Base-by-base conservation (phyloP, 495 filamentous ascomycete species). In the Tetracladium setigerum region DNA sequence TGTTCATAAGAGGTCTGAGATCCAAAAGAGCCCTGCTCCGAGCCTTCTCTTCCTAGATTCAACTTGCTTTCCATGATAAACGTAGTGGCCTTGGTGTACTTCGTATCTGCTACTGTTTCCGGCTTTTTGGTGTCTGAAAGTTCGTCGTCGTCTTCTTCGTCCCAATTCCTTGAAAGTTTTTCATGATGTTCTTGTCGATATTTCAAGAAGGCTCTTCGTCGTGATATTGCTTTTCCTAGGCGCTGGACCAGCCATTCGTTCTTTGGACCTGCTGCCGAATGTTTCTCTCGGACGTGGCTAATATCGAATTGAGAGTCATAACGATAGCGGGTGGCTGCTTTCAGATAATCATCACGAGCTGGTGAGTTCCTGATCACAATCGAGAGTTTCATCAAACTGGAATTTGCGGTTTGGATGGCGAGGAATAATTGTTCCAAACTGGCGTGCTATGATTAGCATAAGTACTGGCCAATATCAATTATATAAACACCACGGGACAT, bases 191-290 rank as follows among this genome's bases (percentile, higher is more conserved):
- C 47, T 49, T 69, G 57, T 5, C 67, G 56, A 38, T 74, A 74
- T 35, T 47, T 60, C 7, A 73, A 56, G 46, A 63, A 71, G 16
- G 67, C 60, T 5, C 67, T 65, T 27, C 70, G 50, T 17, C 58
- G 54, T 4, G 66, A 67, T 18, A 67, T 70, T 4, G 67, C 65
- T 37, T 59, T 63, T 7, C 69, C 70, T 3, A 75, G 61, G 10
- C 67, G 59, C 14, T 61, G 41, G 1, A 53, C 37, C 1, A 72
- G 40, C 30, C 22, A 57, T 11, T 50, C 50, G 6, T 18, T 43
- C 5, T 30, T 41, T 30, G 35, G 5, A 13, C 47, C 42, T 7
- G 45, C 37, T 13, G 16, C 4, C 16, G 47, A 27, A 49, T 48
- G 39, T 40, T 50, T 57, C 18, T 58, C 47, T 35, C 32, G 27